Evolutionary conservation across 768 basidiomycete genomes (phyloP), one percentile per base, ranked within the genome.

Genomic region (Gymnopilus dilepis): DNA sequence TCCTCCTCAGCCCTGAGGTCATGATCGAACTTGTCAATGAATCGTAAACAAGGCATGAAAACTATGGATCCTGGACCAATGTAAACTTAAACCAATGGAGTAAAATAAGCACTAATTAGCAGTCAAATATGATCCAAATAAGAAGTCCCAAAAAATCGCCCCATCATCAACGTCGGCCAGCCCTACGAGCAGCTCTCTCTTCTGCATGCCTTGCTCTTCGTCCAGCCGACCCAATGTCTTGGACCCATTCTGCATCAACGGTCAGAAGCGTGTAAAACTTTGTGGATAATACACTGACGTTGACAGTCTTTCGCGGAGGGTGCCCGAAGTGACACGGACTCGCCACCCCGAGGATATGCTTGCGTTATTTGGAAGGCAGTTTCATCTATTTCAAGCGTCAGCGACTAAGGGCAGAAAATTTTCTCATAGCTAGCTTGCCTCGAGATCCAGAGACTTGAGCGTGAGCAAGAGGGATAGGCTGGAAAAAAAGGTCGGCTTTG

Each of bases 401-500:
- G 40, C 15, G 19, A 41, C 19, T 28, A n/a, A n/a, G n/a, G 12
- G 9, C 1, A 26, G 26, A 19, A 24, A 6, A 6, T 31, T 12
- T 21, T 4, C 11, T 7, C 2, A 17, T 28, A 33, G 34, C 28
- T 45, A 6, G 69, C 79, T 17, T 52, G 85, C 87, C 86, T 80
- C 80, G 74, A 8, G 65, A 58, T n/a, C 78, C 79, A 4, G 74
- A 69, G 12, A 90, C 84, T 65, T 83, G 81, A 19, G 88, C 82
- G 65, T 91, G 87, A 4, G 84, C 78, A n/a, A 92, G 76, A 0
- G 88, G 85, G 47, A 92, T 87, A n/a, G 91, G 91, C 92, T 92
- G 28, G 30, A 22, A 41, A 21, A 45, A 11, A 37, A 30, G 34
- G 47, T 37, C 26, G n/a, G n/a, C 30, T 21, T 19, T 40, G 2